phyloP scores from a whole-genome alignment of 306 rosid species.

The Abrus precatorius region DNA sequence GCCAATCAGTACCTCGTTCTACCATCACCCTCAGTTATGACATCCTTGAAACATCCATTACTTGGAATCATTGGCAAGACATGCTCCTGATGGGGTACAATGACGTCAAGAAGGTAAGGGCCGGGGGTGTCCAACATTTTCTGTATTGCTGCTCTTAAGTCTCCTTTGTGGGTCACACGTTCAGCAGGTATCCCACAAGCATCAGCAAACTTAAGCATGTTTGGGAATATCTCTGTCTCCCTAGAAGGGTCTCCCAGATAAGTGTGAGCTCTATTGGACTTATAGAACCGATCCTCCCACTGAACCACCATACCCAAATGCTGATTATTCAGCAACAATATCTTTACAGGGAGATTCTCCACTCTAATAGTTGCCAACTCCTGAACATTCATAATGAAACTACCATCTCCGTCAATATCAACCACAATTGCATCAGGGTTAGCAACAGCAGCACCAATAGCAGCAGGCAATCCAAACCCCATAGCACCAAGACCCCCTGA shows the following conservation, averaged over 20 bases:
- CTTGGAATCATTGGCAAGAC: slow-evolving; percentile 97
- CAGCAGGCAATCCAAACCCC: slow-evolving; percentile 97
- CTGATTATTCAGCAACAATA: slow-evolving; percentile 83
- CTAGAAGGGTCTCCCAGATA: slow-evolving; percentile 80
- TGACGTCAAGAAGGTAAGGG: slow-evolving; percentile 87
- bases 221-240: slow-evolving; percentile 75
- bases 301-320: slow-evolving; percentile 97
- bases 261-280: slow-evolving; percentile 82
- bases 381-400: slow-evolving; percentile 89
- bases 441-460: slow-evolving; percentile 91
- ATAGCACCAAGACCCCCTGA: slow-evolving; percentile 91
- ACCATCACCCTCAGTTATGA: slow-evolving; percentile 92
- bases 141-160: slow-evolving; percentile 74
- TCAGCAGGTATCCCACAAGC: slow-evolving; percentile 84
- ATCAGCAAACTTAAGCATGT: slow-evolving; percentile 86
- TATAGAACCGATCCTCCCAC: slow-evolving; percentile 95
- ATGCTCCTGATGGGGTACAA: slow-evolving; percentile 96
- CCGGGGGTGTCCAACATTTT: slow-evolving; percentile 90
- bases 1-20: slow-evolving; percentile 60
- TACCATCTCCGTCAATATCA: slow-evolving; percentile 94
- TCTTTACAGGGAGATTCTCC: slow-evolving; percentile 86
- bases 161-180: slow-evolving; percentile 71
- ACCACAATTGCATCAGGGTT: slow-evolving; percentile 71
- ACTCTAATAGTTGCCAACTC: slow-evolving; percentile 79
- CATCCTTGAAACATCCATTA: slow-evolving; percentile 87